Evolutionary conservation across 2,329 filamentous ascomycete species (phyloP), one percentile per base, ranked within the genome.

Genomic region (Chaetomiaceae sp.): DNA sequence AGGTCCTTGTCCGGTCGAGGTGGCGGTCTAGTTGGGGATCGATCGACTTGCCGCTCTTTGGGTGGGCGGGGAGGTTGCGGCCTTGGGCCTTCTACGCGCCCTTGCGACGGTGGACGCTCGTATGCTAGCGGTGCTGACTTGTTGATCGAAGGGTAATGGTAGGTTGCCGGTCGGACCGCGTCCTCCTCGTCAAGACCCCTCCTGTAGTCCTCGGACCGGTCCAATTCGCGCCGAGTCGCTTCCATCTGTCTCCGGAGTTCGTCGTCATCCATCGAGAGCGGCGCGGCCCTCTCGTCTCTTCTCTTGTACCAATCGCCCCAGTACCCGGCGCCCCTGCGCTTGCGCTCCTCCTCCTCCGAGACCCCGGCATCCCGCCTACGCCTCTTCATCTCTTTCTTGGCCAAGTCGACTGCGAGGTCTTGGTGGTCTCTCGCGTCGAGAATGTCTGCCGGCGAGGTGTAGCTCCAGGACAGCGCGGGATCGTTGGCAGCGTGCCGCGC

Each of bases 401-500:
- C 89, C 27, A 95, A 69, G 59, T 86, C 81, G 6, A 95, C 84
- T 0, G 90, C 91, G 42, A 95, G 71, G 11, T 91, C 85, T 58
- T 84, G 80, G 58, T 95, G 77, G 53, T 90, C 82, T 1, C 78
- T 79, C 0, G 87, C 87, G 63, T 88, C 83, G 14, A 95, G 71
- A 1, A 88, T 77, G 59, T 78, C 79, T 1, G 77, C 74, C 11
- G 75, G 66, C 1, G 68, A 62, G 4, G 62, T 56, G n/a, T 66
- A 58, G 43, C 64, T 69, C 69, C 69, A 71, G 3, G 72, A 72
- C 12, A 89, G 69, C 2, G 80, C 84, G 0, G 84, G 83, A 56
- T 89, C 86, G 38, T 74, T 75, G 2, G 77, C 72, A 1, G 81
- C 78, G 59, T 75, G 76, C 20, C 71, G 69, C 20, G 72, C 69